Base-by-base conservation (phyloP, 2,329 filamentous ascomycete species). In the Dactylellina sp. region DNA sequence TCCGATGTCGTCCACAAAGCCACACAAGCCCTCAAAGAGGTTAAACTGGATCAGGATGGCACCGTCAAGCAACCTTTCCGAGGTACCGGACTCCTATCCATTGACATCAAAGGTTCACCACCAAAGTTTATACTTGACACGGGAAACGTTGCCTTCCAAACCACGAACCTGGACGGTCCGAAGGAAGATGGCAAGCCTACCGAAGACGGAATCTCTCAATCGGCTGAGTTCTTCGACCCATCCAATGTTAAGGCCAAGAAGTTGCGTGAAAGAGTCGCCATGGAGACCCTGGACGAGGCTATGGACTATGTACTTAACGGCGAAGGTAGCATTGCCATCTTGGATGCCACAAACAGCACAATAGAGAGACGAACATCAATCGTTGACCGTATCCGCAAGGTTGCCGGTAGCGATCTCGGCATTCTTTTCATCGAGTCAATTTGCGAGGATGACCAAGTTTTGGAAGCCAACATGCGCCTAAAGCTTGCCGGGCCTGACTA, bases 291-390 rank as follows among this genome's bases (percentile, higher is more conserved):
- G 56, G 92, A 99, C 78, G 95, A 99, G 80, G 85, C 98, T 7
- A 82, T 99, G 50, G 90, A 97, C 78, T 99, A 96, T 80, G 88
- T 99, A 9, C 84, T 98, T 35, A 85, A 89, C 22, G 85, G 89
- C 61, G 92, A 90, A 25, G 95, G 95, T 50, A 91, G 93, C 28
- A 92, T 98, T 7, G 95, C 95, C 39, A 98, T 99, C 76, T 87
- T 99, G 11, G 95, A 99, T 82, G 95, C 95, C 6, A 99, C 95
- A 6, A 99, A 99, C 83, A 97, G 93, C 83, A 99, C 95, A 0
- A 86, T 96, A 55, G 87, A 92, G 76, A 89, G 95, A 39, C 88
- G 95, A 55, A 89, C 94, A 81, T 86, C 91, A 24, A 87, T 99
- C 63, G 92, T 96, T 78, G 87, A 94, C 74, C 90, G 88, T 77